These are phyloP conservation scores for Euphorbia peplus DNA, from an alignment of 345 rosid genomes.

Conservation along the genomic window DNA sequence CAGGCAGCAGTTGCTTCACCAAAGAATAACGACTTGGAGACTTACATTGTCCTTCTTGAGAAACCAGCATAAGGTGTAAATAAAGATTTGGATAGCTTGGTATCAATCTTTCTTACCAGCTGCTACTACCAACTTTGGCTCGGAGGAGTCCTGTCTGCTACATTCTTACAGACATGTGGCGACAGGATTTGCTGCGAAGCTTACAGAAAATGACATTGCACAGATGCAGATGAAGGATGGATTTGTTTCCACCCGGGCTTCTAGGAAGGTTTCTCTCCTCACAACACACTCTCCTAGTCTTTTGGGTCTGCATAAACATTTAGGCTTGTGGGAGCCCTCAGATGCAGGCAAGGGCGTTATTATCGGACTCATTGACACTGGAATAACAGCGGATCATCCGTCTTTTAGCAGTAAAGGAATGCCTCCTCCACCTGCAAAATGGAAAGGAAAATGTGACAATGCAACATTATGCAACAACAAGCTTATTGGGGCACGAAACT, in stretches of 20 bases:
- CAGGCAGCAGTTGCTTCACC: background rate
- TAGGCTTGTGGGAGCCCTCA: constrained; percentile 18
- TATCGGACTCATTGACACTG: constrained; percentile 18
- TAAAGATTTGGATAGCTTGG: constrained; percentile 22
- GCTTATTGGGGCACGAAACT: no score
- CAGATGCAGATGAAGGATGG: constrained; percentile 18
- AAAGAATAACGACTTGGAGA: constrained; percentile 6
- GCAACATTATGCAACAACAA: constrained; percentile 15
- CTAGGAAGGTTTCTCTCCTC: constrained; percentile 22
- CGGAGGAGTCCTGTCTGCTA: constrained; percentile 12
- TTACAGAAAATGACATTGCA: constrained; percentile 23
- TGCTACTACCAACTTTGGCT: constrained; percentile 2
- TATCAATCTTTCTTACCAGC: constrained; percentile 31
- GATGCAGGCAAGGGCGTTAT: constrained; percentile 21
- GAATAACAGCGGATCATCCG: constrained; percentile 20
- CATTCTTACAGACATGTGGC: constrained; percentile 24
- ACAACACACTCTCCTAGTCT: constrained; percentile 18
- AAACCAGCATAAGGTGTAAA: constrained; percentile 17
- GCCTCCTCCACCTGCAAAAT: constrained; percentile 25
- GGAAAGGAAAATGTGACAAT: constrained; percentile 27
- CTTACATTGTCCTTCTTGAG: constrained; percentile 28
- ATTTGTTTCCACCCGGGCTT: constrained; percentile 17
- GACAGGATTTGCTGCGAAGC: constrained; percentile 32
- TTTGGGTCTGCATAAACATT: constrained; percentile 11
- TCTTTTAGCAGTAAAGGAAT: constrained; percentile 24